phyloP scores from a whole-genome alignment of 2,329 filamentous ascomycete species.

The Phialocephala sp. region DNA sequence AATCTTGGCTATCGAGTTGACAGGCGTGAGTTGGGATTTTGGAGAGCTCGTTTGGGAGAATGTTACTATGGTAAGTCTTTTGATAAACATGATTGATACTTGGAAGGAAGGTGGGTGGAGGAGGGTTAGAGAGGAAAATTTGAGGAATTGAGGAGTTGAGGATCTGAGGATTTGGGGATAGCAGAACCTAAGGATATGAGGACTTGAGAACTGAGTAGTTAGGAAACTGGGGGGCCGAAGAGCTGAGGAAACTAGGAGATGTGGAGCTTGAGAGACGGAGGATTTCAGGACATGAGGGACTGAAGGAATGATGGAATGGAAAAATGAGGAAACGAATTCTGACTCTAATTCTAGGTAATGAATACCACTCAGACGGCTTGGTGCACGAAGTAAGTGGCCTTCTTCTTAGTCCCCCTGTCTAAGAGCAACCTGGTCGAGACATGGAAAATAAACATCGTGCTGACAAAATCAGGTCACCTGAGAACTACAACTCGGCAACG shows the following conservation, averaged over 20 bases:
- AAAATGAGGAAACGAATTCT: neutral
- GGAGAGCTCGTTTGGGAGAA: constrained; percentile 44
- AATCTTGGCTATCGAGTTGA: constrained; percentile 49
- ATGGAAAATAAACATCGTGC: neutral
- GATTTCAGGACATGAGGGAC: neutral
- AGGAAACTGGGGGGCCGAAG: neutral
- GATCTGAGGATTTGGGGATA: neutral
- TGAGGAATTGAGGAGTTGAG: neutral
- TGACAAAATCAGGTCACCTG: constrained; percentile 39
- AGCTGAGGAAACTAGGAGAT: neutral
- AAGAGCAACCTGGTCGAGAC: neutral
- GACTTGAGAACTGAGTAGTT: neutral
- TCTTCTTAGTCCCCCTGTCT: neutral
- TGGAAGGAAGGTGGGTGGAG: neutral
- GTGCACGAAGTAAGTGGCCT: constrained; percentile 34
- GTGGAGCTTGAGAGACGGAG: neutral
- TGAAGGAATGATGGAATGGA: too few species aligned
- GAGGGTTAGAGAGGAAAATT: neutral
- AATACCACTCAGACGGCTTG: constrained; percentile 30
- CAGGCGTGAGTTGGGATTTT: constrained; percentile 48
- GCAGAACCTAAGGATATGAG: neutral
- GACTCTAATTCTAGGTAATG: constrained; percentile 32
- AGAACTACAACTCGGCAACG: constrained; percentile 47
- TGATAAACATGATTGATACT: neutral
- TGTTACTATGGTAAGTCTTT: constrained; percentile 23